Evolutionary conservation across 805 yeast genomes (phyloP), one percentile per base, ranked within the genome.

Genomic region (Saccharomycopsis fodiens): DNA sequence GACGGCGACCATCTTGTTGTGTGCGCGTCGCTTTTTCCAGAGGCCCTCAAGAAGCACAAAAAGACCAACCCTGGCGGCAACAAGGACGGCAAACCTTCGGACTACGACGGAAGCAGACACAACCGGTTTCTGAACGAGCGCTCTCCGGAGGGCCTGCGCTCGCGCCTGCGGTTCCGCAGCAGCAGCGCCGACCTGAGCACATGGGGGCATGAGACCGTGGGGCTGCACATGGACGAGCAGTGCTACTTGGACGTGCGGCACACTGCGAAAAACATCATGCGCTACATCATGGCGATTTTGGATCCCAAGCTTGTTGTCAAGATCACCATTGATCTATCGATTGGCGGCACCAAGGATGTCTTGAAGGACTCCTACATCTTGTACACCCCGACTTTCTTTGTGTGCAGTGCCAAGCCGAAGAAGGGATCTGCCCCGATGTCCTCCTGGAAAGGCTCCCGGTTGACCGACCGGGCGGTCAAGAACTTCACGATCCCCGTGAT

Each of bases 1-100:
- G 66, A 78, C 54, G 85, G 87, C 6, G 95, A 85, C 59, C 71
- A 78, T 12, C 61, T 85, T 10, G 74, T 84, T 3, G 71, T 85
- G 5, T 72, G 77, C 4, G 70, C 88, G 1, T 66, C 81, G 2
- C 69, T 80, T 15, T 44, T 39, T 19, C 67, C 67, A 3, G 53
- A 54, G 8, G 36, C 36, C 15, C 17, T 32, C 15, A 6, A 10
- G 6, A 6, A 10, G 6, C 32, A 29, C 32, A 29, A n/a, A 12
- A 32, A 15, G 20, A 7, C 20, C 17, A 32, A 32, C 20, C 17
- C 10, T 10, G 10, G 10, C 6, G 29, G 29, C 29, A n/a, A n/a
- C n/a, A n/a, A n/a, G n/a, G n/a, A n/a, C n/a, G n/a, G n/a, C n/a
- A 29, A 29, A 29, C 32, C 32, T 12, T 15, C 17, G 5, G 36